Conservation (phyloP, 2,329 filamentous ascomycete species). For the Colletotrichum sp. region DNA sequence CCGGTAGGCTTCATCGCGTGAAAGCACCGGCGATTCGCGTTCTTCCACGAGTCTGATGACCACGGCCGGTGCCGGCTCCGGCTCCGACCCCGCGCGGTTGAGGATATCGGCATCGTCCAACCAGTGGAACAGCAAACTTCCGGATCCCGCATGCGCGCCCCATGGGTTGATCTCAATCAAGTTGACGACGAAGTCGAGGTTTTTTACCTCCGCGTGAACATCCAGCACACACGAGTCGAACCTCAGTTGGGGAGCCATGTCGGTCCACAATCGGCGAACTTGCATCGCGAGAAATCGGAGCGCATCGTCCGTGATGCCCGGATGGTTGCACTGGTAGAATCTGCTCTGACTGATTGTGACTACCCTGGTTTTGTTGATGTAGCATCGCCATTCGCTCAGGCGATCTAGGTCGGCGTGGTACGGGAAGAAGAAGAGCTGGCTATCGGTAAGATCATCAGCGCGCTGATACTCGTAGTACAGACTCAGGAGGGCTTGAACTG, state of each 20-base stretch:
- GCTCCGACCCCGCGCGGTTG: neutral
- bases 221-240: neutral
- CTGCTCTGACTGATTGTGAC: neutral
- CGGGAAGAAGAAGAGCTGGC: neutral
- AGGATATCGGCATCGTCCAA: neutral
- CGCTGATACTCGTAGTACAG: neutral
- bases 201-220: neutral
- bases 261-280: neutral
- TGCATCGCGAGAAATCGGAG: neutral
- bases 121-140: neutral
- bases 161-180: neutral
- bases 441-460: neutral
- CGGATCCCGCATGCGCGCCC: neutral
- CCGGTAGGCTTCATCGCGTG: neutral
- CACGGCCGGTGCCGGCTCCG: neutral
- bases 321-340: neutral
- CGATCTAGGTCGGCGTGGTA: neutral
- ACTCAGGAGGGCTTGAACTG: neutral
- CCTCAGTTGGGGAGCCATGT: neutral
- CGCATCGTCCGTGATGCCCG: neutral
- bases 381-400: neutral
- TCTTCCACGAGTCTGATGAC: neutral
- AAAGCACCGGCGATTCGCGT: neutral
- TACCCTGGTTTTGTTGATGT: neutral
- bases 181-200: fast-evolving